Base-by-base conservation (phyloP, 2,329 filamentous ascomycete species). In the Scorias spongiosa region DNA sequence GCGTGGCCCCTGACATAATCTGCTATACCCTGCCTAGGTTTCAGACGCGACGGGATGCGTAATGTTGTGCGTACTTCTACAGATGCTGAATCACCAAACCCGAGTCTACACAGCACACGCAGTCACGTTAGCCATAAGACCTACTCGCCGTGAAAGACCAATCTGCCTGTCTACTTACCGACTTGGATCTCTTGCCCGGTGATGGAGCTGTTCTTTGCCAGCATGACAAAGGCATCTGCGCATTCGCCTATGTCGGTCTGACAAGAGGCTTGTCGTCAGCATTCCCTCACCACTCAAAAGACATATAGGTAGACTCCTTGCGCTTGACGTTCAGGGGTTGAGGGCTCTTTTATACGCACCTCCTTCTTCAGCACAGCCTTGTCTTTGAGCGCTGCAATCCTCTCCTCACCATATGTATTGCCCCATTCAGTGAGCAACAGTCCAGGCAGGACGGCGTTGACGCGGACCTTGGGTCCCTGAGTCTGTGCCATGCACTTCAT, bases 351-450 rank as follows among this genome's bases (percentile, higher is more conserved):
- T 26, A 26, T n/a, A 57, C 66, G 52, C 54, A 75, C 73, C 52
- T 67, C 69, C 51, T 68, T 69, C 61, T 81, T 77, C 32, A 87
- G 64, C 44, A 67, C 70, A 1, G 78, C 75, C 39, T 62, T 67
- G n/a, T 77, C 62, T 46, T 68, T 72, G 50, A 74, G 64, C 1
- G 50, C 60, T 44, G 76, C 62, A 40, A 81, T 72, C 48, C 63
- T 64, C 51, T 83, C 79, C 2, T 69, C 61, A 1, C 70, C 63
- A 58, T 54, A 60, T 20, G 47, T 41, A 41, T 53, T 54, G 2
- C 57, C 73, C 80, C 80, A 84, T 57, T 84, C 80, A 2, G 79
- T 83, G 55, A 80, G 63, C 51, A 83, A 57, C 52, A 82, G 63
- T 1, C 78, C 78, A 0, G 79, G 79, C 42, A 76, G 64, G 2